A percentile compares a stretch with the other conserved stretches of the same genome.
Evolutionary conservation across 495 filamentous ascomycete species (phyloP).

Genomic region (Aspergillus leporis): DNA sequence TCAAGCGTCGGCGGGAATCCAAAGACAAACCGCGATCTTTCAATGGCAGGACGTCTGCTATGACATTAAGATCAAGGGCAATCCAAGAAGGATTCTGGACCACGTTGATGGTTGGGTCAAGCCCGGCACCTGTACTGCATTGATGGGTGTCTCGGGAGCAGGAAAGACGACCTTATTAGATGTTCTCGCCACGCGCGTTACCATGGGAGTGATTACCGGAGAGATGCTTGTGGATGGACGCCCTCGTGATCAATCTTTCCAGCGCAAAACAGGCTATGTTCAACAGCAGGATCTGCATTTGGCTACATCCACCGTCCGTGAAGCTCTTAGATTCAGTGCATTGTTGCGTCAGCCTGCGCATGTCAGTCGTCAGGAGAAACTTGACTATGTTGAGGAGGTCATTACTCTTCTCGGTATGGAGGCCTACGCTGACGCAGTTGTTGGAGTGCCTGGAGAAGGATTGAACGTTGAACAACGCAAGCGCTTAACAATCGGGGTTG

Average conservation of each 20-base stretch:
- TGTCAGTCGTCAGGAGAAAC: constrained; percentile 71
- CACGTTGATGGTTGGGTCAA: constrained; percentile 65
- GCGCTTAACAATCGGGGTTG: constrained; percentile 79
- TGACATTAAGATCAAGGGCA: constrained; percentile 54
- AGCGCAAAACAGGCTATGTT: constrained; percentile 91
- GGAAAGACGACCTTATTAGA: constrained; percentile 64
- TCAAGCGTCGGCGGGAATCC: constrained; percentile 20
- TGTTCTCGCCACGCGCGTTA: constrained; percentile 51
- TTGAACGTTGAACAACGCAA: constrained; percentile 87
- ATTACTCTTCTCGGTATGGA: constrained; percentile 89
- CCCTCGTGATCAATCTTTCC: constrained; percentile 70
- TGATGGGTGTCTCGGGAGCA: constrained; percentile 60
- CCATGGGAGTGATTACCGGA: constrained; percentile 51
- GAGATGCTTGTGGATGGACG: constrained; percentile 54
- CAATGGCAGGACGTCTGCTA: constrained; percentile 73
- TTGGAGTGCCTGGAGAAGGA: constrained; percentile 42
- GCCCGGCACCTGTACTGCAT: constrained; percentile 64
- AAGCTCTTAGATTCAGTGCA: constrained; percentile 78
- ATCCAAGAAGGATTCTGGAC: constrained; percentile 53
- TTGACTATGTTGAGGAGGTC: constrained; percentile 88
- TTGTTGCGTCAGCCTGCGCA: constrained; percentile 77
- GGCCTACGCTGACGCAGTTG: constrained; percentile 29
- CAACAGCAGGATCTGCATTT: constrained; percentile 93
- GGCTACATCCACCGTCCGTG: constrained; percentile 78
- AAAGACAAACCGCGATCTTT: constrained; percentile 55